These are phyloP conservation scores for Mallotus japonicus DNA, from an alignment of 441 rosid species.

Conservation along the genomic window DNA sequence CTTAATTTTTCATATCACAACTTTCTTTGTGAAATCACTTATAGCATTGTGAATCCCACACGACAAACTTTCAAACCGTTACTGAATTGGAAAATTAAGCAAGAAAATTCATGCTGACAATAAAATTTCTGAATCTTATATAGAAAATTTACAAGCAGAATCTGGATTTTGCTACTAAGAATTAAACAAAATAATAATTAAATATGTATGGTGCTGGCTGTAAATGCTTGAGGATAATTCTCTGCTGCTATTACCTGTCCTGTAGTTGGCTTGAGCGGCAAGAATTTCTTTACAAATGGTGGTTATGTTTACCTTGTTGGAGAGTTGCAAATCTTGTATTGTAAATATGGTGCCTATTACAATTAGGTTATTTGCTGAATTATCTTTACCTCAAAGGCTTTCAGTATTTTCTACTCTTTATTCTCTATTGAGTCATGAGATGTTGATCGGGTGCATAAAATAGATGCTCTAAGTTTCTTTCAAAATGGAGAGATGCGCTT, in stretches of 20 bases:
- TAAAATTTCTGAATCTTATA: no score
- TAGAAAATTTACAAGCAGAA: not conserved
- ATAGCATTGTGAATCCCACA: not conserved
- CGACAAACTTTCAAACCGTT: not conserved
- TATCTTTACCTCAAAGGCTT: not conserved
- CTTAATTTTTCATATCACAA: not conserved
- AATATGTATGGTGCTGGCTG: not conserved
- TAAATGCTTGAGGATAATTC: not conserved
- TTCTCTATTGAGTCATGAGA: not conserved
- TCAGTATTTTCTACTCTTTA: not conserved
- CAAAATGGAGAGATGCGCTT: not conserved
- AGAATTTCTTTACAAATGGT: not conserved
- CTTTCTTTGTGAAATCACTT: not conserved
- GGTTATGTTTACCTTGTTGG: not conserved
- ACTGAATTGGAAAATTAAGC: no score
- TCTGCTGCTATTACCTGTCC: not conserved
- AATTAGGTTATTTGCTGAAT: no score
- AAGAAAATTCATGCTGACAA: not conserved
- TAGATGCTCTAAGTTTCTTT: conserved; percentile 7
- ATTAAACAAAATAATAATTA: not conserved
- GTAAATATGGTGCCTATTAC: not conserved
- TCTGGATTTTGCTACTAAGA: not conserved
- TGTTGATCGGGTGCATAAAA: not conserved
- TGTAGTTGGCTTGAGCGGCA: not conserved
- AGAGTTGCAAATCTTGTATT: not conserved